Percentiles rank a stretch among this genome's conserved stretches.
phyloP scores from a whole-genome alignment of 1,284 basidiomycete genomes.

The Malassezia equina region DNA sequence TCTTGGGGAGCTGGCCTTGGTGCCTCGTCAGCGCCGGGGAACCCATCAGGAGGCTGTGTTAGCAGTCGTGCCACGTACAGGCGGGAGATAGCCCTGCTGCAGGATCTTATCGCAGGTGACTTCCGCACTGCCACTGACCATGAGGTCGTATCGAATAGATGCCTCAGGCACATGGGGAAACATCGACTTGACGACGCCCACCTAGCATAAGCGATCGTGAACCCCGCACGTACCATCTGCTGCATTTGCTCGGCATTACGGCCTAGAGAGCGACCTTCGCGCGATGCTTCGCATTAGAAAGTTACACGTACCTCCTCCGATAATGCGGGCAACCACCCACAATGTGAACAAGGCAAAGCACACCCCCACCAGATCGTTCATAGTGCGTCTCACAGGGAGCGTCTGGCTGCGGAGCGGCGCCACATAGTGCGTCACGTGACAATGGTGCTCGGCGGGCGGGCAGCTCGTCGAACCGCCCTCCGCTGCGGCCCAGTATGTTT shows the following conservation, averaged over 20 bases:
- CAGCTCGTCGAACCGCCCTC: background rate
- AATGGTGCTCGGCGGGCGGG: background rate
- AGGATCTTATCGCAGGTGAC: conserved; percentile 37
- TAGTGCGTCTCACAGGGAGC: conserved; percentile 3
- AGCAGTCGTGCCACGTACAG: conserved; percentile 2
- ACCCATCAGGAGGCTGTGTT: background rate
- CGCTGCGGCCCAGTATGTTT: conserved; percentile 14
- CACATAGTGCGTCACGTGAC: conserved; percentile 8
- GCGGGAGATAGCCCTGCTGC: conserved; percentile 34
- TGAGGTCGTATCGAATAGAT: conserved; percentile 37
- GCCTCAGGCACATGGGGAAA: conserved; percentile 39
- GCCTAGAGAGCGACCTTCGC: background rate
- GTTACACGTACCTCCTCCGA: conserved; percentile 18
- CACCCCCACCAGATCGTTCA: conserved; percentile 44
- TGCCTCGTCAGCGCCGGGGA: conserved; percentile 1
- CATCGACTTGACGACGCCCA: conserved; percentile 34
- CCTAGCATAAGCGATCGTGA: conserved; percentile 5
- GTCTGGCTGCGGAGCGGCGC: background rate
- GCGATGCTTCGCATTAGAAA: background rate
- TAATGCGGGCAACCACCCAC: conserved; percentile 36
- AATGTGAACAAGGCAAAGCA: conserved; percentile 35
- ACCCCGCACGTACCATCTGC: conserved; percentile 20
- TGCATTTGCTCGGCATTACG: conserved; percentile 17
- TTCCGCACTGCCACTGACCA: conserved; percentile 30
- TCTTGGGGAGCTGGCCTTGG: background rate